Evolutionary conservation across 1,284 basidiomycete species (phyloP).

Genomic region (Rhodotorula sp.): DNA sequence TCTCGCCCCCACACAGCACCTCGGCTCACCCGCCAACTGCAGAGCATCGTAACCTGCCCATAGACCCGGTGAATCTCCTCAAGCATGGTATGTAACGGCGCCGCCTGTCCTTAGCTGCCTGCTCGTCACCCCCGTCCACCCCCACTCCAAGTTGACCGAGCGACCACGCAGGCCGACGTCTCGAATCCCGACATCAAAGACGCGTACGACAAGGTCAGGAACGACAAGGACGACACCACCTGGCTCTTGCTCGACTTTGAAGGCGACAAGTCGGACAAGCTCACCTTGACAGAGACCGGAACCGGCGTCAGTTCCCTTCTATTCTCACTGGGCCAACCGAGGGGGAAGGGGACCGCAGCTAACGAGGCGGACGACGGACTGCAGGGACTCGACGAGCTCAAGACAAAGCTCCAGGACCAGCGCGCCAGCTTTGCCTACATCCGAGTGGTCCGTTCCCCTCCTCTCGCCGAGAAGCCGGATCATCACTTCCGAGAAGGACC

Average conservation of each 20-base stretch:
- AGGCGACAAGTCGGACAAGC: constrained; percentile 18
- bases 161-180: constrained; percentile 36
- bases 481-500: background rate
- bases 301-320: constrained; percentile 12
- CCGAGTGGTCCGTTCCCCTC: constrained; percentile 20
- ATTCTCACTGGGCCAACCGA: no score
- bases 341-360: no score
- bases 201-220: constrained; percentile 39
- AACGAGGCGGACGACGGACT: no score
- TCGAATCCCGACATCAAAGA: constrained; percentile 20
- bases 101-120: no score
- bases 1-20: background rate
- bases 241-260: constrained; percentile 40
- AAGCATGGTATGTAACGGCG: background rate
- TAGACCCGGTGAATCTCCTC: background rate
- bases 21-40: background rate
- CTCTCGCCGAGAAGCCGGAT: background rate
- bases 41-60: background rate
- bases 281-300: constrained; percentile 32
- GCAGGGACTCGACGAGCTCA: constrained; percentile 37
- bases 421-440: constrained; percentile 37
- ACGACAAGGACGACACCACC: constrained; percentile 36
- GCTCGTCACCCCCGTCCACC: background rate
- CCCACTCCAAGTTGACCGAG: background rate
- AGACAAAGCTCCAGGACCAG: constrained; percentile 21